Evolutionary conservation across 495 filamentous ascomycete genomes (phyloP).

Genomic region (Usnea hakonensis): DNA sequence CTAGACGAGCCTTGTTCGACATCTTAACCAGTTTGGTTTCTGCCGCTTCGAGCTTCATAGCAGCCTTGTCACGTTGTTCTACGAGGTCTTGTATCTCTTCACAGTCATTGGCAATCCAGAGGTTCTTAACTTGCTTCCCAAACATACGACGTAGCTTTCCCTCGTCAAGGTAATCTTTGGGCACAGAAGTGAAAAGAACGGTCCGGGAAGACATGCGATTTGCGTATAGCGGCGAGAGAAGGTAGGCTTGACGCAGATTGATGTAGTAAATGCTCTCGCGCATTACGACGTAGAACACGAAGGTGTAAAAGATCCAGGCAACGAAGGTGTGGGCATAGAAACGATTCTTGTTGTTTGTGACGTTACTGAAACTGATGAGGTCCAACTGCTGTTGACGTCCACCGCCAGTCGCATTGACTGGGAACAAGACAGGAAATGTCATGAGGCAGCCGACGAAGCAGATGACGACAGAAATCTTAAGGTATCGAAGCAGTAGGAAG

Average conservation of each 20-base stretch:
- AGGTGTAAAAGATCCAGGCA: constrained; percentile 70
- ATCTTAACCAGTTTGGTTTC: constrained; percentile 80
- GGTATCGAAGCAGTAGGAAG: constrained; percentile 78
- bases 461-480: constrained; percentile 63
- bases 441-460: constrained; percentile 74
- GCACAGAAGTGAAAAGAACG: constrained; percentile 85
- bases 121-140: constrained; percentile 62
- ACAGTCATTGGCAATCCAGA: constrained; percentile 81
- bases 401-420: constrained; percentile 71
- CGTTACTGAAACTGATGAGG: constrained; percentile 69
- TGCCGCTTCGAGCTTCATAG: constrained; percentile 78
- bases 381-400: constrained; percentile 59
- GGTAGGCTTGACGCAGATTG: constrained; percentile 91
- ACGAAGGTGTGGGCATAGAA: constrained; percentile 72
- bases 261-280: constrained; percentile 91
- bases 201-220: constrained; percentile 89
- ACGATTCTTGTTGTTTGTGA: constrained; percentile 50
- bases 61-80: constrained; percentile 72
- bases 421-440: constrained; percentile 80
- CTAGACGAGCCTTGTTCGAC: constrained; percentile 70
- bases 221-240: constrained; percentile 79
- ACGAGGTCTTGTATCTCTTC: constrained; percentile 78
- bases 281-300: constrained; percentile 82
- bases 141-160: constrained; percentile 71
- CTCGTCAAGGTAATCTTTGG: constrained; percentile 62